Evolutionary conservation across 2,329 filamentous ascomycete species (phyloP), one percentile per base, ranked within the genome.

Genomic region (Colletotrichum siamense): DNA sequence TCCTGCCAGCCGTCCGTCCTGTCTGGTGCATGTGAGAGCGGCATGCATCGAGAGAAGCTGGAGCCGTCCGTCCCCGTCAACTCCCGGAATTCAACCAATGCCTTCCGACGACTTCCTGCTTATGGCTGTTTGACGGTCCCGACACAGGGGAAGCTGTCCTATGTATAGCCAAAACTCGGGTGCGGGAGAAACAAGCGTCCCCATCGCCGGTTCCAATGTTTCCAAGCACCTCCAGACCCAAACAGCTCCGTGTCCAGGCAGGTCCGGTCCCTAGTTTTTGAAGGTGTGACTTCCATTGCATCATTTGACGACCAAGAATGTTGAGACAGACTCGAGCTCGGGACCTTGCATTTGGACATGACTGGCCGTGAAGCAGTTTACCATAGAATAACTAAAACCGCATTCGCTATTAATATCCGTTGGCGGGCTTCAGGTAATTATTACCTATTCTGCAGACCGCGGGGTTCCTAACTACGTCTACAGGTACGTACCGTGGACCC

Each of bases 141-240:
- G 34, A 71, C 72, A 64, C 44, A 62, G 22, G 36, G 59, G 59
- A 62, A 87, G 39, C 69, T 75, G 36, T 64, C 59, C 70, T 73
- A 74, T 69, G 39, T 74, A 73, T 73, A 76, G 74, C 74, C 70
- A 76, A 74, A 74, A 76, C 70, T 73, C 70, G 70, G 70, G 65
- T 74, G 73, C 36, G 65, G 65, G 34, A 74, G 49, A 76, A 69
- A 74, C 64, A 32, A 73, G 34, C 32, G 65, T 55, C 26, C 30
- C 68, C 69, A 75, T 71, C 36, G 49, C 36, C 39, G 61, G n/a
- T 66, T 55, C 49, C 34, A 55, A 30, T 61, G 24, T 36, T 66
- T 52, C 63, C 63, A 16, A 69, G 30, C 49, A 30, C 15, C 62
- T 26, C 44, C 39, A 55, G 16, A 28, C 65, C 44, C 52, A 55